Evolutionary conservation across 331 rosid genomes (phyloP).

Genomic region (Spiraea crenata): DNA sequence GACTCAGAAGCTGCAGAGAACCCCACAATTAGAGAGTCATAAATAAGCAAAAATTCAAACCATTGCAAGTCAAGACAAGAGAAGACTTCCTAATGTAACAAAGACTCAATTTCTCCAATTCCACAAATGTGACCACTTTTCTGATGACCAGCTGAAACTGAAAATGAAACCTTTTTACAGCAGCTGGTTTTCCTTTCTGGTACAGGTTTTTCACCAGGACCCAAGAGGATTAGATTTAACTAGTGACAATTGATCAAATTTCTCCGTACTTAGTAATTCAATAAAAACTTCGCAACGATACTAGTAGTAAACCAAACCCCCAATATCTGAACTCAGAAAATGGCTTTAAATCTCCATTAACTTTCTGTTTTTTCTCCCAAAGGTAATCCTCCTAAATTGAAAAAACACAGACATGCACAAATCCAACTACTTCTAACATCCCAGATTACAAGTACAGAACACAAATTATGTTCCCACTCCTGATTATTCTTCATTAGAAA

Average conservation of each 20-base stretch:
- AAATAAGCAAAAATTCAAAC: slow-evolving; percentile 24
- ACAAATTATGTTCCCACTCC: neutral
- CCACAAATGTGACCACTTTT: neutral
- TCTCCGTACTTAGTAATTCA: neutral
- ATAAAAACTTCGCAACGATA: neutral
- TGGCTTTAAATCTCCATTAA: neutral
- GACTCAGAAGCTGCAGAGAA: slow-evolving; percentile 25
- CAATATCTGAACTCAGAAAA: neutral
- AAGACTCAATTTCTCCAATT: slow-evolving; percentile 14
- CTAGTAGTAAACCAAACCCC: neutral
- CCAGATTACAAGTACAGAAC: neutral
- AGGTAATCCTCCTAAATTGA: neutral
- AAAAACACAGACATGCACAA: neutral
- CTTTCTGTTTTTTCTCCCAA: neutral
- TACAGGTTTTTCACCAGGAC: neutral
- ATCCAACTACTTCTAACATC: slow-evolving; percentile 9
- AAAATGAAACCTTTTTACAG: neutral
- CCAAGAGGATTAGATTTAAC: neutral
- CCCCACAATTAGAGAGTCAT: slow-evolving; percentile 22
- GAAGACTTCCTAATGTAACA: neutral
- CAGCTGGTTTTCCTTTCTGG: neutral
- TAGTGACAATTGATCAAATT: neutral
- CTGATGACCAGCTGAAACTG: neutral
- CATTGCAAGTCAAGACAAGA: slow-evolving; percentile 13
- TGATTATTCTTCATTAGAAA: neutral